phyloP scores from a whole-genome alignment of 179 eudicot species.

The Carnegiea gigantea region DNA sequence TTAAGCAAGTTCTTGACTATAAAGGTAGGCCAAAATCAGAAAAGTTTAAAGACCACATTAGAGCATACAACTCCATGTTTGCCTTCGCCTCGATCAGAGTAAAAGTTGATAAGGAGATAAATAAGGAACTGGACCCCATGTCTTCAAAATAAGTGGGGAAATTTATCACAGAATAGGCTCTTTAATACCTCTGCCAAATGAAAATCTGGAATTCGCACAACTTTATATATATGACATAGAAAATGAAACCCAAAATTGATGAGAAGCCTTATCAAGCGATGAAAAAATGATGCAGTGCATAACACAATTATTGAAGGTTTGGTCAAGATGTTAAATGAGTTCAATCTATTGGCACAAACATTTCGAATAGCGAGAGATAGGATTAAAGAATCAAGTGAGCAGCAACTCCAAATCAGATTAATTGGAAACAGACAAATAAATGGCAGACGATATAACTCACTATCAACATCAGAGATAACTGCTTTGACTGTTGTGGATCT shows the following conservation, averaged over 20 bases:
- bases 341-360: neutral
- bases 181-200: neutral
- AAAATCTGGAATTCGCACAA: neutral
- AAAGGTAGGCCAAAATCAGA: neutral
- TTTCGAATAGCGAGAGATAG: conserved; percentile 16
- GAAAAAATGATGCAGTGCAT: neutral
- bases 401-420: neutral
- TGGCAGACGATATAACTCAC: neutral
- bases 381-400: neutral
- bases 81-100: neutral
- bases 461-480: neutral
- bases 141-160: neutral
- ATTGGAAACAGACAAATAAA: neutral
- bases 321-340: neutral
- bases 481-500: conserved; percentile 15
- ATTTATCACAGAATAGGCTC: conserved; percentile 16
- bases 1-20: neutral
- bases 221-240: neutral
- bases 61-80: neutral
- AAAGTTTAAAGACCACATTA: neutral
- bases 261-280: neutral
- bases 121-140: neutral
- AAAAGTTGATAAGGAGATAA: neutral
- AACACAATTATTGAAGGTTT: neutral
- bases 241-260: neutral